A percentile compares a stretch with the other conserved stretches of the same genome.
phyloP scores from a whole-genome alignment of 441 rosid species.

The Populus tomentosa region DNA sequence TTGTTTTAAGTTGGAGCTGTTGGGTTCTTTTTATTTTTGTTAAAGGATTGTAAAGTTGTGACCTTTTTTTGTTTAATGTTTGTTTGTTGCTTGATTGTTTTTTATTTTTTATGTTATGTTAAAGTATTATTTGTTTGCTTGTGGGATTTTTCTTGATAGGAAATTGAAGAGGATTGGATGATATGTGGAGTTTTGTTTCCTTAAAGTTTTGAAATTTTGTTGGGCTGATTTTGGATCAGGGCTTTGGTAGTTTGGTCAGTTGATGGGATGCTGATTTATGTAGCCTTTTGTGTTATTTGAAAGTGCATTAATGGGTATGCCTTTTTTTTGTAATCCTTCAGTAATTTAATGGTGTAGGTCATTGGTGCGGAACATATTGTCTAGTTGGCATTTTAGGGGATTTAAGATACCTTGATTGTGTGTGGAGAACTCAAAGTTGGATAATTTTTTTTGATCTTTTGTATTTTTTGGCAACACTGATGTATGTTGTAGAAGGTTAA shows the following conservation, averaged over 20 bases:
- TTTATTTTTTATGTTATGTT: not conserved
- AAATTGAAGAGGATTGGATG: not conserved
- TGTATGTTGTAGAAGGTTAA: not conserved
- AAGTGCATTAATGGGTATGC: slow-evolving; percentile 10
- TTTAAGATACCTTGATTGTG: not conserved
- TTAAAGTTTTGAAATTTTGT: not conserved
- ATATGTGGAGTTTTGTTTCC: slow-evolving; percentile 3
- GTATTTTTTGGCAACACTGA: not conserved
- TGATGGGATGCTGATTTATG: slow-evolving; percentile 14
- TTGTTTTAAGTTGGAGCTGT: not conserved
- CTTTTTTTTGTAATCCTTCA: not conserved
- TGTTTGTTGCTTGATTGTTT: not conserved
- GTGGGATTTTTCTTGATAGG: not conserved
- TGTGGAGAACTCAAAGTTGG: not conserved
- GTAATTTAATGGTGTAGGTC: not conserved
- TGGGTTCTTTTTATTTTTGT: not conserved
- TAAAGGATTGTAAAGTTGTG: not conserved
- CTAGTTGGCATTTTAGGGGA: slow-evolving; percentile 6
- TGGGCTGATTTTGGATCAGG: slow-evolving; percentile 35
- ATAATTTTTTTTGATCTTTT: not conserved
- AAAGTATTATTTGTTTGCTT: slow-evolving; percentile 9
- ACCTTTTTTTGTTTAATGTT: not conserved
- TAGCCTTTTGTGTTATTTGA: slow-evolving; percentile 12
- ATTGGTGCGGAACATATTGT: not conserved
- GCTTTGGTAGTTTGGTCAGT: not conserved